Percentiles rank a stretch among this genome's conserved stretches.
Evolutionary conservation across 805 yeast genomes (phyloP).

Genomic region (Schizosaccharomyces octosporus): DNA sequence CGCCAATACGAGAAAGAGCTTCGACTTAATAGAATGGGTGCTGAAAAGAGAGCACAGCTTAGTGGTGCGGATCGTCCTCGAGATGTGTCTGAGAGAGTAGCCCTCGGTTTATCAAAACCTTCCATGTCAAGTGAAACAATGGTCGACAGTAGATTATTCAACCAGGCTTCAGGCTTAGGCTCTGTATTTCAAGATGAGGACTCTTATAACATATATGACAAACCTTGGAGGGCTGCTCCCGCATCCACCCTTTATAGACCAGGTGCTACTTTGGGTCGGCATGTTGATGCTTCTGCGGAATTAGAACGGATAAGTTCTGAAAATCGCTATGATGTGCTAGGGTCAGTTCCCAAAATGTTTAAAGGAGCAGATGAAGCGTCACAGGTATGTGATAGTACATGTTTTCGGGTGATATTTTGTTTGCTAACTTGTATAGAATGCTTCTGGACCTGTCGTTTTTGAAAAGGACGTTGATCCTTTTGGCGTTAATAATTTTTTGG

Average conservation of each 20-base stretch:
- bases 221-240: conserved; percentile 30
- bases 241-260: conserved; percentile 22
- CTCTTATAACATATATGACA: conserved; percentile 22
- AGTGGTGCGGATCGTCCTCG: conserved; percentile 23
- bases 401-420: background rate
- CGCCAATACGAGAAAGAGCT: conserved; percentile 25
- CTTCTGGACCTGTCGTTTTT: conserved; percentile 24
- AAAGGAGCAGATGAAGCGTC: conserved; percentile 6
- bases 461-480: conserved; percentile 15
- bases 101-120: conserved; percentile 24
- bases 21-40: conserved; percentile 20
- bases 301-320: conserved; percentile 9
- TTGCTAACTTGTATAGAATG: background rate
- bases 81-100: conserved; percentile 32
- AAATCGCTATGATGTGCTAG: conserved; percentile 12
- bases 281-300: conserved; percentile 12
- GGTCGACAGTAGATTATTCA: conserved; percentile 35
- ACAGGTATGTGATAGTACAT: background rate
- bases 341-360: conserved; percentile 7
- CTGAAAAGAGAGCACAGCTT: conserved; percentile 17
- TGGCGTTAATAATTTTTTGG: conserved; percentile 5
- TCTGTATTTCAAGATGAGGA: conserved; percentile 4
- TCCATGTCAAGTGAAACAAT: conserved; percentile 18
- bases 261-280: conserved; percentile 14
- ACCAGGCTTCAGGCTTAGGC: conserved; percentile 19